Percentiles rank a stretch among this genome's conserved stretches.
Conservation (phyloP, 1,139 yeast species). For the Yamadazyma atmosphaerica region DNA sequence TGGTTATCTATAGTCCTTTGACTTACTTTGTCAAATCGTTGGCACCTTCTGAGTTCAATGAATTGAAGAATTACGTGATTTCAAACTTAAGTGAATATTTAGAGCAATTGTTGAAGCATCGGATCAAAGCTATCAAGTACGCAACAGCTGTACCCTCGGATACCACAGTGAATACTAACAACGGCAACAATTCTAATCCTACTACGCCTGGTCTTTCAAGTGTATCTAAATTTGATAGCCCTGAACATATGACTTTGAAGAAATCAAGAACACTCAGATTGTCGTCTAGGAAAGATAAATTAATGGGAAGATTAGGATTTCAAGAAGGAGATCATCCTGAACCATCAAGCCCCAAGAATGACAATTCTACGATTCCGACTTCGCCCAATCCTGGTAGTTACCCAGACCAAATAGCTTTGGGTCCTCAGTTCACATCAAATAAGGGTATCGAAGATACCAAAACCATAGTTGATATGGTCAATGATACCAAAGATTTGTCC, state of each 20-base stretch:
- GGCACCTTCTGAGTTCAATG: conserved; percentile 32
- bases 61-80: conserved; percentile 31
- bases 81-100: conserved; percentile 27
- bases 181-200: no score
- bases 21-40: conserved; percentile 66
- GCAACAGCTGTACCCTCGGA: conserved; percentile 9
- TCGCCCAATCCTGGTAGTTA: conserved; percentile 6
- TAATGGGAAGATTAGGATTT: conserved; percentile 19
- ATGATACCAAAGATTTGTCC: conserved; percentile 36
- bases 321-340: conserved; percentile 11
- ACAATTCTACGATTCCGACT: conserved; percentile 3
- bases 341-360: conserved; percentile 9
- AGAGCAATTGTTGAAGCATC: conserved; percentile 25
- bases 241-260: conserved; percentile 20
- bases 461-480: conserved; percentile 43
- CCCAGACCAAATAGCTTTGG: conserved; percentile 5
- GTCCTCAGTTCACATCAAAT: conserved; percentile 6
- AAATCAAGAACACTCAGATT: conserved; percentile 36
- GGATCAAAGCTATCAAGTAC: conserved; percentile 23
- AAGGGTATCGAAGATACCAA: conserved; percentile 39
- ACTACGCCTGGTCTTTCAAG: conserved; percentile 8
- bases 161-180: neutral
- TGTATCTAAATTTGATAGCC: conserved; percentile 9
- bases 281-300: conserved; percentile 27
- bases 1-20: conserved; percentile 60